Base-by-base conservation (phyloP, 805 yeast genomes). In the Kodamaea nitidulidarum region DNA sequence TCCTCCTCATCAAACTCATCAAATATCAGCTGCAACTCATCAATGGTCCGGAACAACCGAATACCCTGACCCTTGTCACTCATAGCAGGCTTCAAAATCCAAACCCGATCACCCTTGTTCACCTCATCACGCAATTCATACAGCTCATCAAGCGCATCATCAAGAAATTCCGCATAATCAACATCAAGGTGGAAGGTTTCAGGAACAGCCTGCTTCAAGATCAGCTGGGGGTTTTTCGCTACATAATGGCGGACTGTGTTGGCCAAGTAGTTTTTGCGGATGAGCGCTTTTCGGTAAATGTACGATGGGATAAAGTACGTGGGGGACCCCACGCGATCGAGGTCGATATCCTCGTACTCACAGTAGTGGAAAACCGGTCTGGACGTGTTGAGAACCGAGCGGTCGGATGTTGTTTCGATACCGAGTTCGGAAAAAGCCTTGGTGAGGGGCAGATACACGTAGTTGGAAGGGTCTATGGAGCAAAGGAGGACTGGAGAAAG, bases 1-100 rank as follows among this genome's bases (percentile, higher is more conserved):
- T 70, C 83, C 46, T 81, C 91, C 50, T 90, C 22, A 20, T 20
- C 96, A 58, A 88, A 88, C 2, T 83, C 78, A 51, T 93, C 85
- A 58, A 93, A 91, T 3, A 91, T 81, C 3, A 61, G 73, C 58
- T 90, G 96, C 36, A 93, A 66, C 51, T 88, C 93, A 7, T 80
- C 86, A 25, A 87, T 70, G 0, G 88, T 80, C 39, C 71, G 72
- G 65, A 93, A 93, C 0, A 93, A 61, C 28, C 96, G 67, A 36
- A 93, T 91, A 0, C 98, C 98, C 57, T 93, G 96, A 8, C 96
- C 98, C 56, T 91, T 82, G 56, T 93, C 98, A 53, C 95, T 84
- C 96, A 93, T 88, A 47, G 95, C 81, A 11, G 98, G 98, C 56
- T 93, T 93, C 56, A 93, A 70, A 27, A 93, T 93, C 90, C 95